Conservation (phyloP, 192 early-diverging fungal species). For the Podila epicladia region DNA sequence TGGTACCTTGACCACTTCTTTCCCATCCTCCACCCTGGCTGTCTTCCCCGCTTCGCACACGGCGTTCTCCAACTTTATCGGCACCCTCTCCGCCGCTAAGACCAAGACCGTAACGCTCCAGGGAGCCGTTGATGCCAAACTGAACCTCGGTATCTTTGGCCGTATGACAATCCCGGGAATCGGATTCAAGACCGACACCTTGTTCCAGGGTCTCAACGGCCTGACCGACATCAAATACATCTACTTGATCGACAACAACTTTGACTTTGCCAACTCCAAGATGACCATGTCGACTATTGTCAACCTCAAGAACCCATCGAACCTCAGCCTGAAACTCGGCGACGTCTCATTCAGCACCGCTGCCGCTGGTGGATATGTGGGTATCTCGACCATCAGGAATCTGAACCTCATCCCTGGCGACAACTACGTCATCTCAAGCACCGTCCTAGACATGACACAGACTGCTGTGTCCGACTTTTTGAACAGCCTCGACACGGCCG, state of each 20-base stretch:
- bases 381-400: constrained; percentile 23
- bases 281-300: constrained; percentile 21
- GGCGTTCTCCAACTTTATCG: constrained; percentile 30
- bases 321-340: constrained; percentile 28
- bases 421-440: constrained; percentile 28
- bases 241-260: constrained; percentile 18
- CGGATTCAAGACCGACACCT: constrained; percentile 25
- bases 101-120: constrained; percentile 24
- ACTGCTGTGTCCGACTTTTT: constrained; percentile 8
- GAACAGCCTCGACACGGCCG: not conserved
- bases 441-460: constrained; percentile 4
- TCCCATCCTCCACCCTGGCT: constrained; percentile 23
- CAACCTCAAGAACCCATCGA: constrained; percentile 27
- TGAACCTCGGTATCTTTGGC: constrained; percentile 44
- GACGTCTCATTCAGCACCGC: constrained; percentile 20
- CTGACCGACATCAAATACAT: constrained; percentile 20
- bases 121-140: constrained; percentile 37
- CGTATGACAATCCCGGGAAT: constrained; percentile 24
- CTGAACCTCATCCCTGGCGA: constrained; percentile 24
- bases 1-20: constrained; percentile 17
- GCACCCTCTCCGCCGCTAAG: constrained; percentile 10
- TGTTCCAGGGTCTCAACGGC: constrained; percentile 23
- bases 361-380: constrained; percentile 1
- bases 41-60: constrained; percentile 28
- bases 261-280: not conserved